Evolutionary conservation across 192 early-diverging fungal species (phyloP).

Genomic region (Coemansia sp.): DNA sequence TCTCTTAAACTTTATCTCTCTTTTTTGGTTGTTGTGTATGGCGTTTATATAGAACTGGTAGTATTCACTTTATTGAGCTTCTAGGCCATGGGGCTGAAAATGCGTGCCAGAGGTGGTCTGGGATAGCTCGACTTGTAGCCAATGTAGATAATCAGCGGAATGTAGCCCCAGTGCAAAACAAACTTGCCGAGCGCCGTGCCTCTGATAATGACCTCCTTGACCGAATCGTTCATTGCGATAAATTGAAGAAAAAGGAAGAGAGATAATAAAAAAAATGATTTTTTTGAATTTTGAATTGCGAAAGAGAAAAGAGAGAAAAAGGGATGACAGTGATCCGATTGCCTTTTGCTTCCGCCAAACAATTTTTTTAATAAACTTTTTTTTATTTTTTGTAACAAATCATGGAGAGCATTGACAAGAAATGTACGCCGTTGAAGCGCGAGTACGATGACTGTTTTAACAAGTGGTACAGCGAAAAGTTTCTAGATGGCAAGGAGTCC

Average conservation of each 20-base stretch:
- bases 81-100: constrained; percentile 55
- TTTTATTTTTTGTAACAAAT: constrained; percentile 11
- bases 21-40: not conserved
- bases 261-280: constrained; percentile 7
- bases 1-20: not conserved
- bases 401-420: constrained; percentile 59
- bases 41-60: not conserved
- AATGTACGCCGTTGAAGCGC: constrained; percentile 80
- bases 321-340: not conserved
- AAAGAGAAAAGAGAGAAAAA: not conserved
- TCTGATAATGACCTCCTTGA: constrained; percentile 48
- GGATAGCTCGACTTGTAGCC: constrained; percentile 50
- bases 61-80: not conserved
- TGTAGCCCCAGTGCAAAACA: constrained; percentile 51
- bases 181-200: constrained; percentile 43
- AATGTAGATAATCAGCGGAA: constrained; percentile 53
- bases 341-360: not conserved
- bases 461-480: constrained; percentile 94
- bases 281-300: not conserved
- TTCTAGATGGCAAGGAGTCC: constrained; percentile 80
- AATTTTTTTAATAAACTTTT: constrained; percentile 7
- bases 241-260: not conserved
- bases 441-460: constrained; percentile 93
- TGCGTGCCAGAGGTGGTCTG: constrained; percentile 49
- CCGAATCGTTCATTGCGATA: constrained; percentile 43